Conservation (phyloP, 169 alveolate genomes). For the Toxoplasma gondii region DNA sequence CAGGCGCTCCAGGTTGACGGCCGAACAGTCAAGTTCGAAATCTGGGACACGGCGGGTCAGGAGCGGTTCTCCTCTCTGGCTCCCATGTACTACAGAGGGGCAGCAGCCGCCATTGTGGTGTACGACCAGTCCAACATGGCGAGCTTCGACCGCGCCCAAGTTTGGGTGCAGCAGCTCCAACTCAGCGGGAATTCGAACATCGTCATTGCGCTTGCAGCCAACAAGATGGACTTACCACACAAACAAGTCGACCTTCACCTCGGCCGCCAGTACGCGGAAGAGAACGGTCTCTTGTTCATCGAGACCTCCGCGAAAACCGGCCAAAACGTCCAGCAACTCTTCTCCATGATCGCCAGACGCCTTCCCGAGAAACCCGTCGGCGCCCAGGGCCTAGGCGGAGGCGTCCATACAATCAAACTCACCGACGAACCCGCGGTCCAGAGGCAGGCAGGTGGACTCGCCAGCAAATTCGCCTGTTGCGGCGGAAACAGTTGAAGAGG, state of each 20-base stretch:
- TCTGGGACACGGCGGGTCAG: slow-evolving; percentile 72
- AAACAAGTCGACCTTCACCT: slow-evolving; percentile 4
- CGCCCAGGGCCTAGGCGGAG: not conserved
- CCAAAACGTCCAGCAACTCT: slow-evolving; percentile 50
- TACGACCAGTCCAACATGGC: slow-evolving; percentile 56
- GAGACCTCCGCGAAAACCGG: slow-evolving; percentile 56
- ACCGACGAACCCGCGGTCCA: slow-evolving; percentile 35
- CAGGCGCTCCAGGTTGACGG: slow-evolving; percentile 49
- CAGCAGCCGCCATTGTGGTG: slow-evolving; percentile 68
- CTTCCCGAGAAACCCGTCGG: slow-evolving; percentile 13
- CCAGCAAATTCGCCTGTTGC: slow-evolving; percentile 7
- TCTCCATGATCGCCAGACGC: slow-evolving; percentile 47
- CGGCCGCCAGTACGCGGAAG: slow-evolving; percentile 53
- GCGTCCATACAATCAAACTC: slow-evolving; percentile 49
- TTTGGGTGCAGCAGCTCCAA: slow-evolving; percentile 65
- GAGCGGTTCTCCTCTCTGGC: slow-evolving; percentile 64
- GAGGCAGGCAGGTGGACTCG: not conserved
- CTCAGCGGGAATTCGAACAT: slow-evolving; percentile 44
- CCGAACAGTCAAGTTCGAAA: slow-evolving; percentile 41
- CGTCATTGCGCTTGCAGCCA: slow-evolving; percentile 65
- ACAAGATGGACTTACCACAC: slow-evolving; percentile 44
- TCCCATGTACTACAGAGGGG: slow-evolving; percentile 69
- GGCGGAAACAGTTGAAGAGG: not conserved
- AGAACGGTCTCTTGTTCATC: slow-evolving; percentile 39
- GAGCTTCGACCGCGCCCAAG: slow-evolving; percentile 50